Conservation (phyloP, 495 filamentous ascomycete genomes). For the Aspergillus wentii region DNA sequence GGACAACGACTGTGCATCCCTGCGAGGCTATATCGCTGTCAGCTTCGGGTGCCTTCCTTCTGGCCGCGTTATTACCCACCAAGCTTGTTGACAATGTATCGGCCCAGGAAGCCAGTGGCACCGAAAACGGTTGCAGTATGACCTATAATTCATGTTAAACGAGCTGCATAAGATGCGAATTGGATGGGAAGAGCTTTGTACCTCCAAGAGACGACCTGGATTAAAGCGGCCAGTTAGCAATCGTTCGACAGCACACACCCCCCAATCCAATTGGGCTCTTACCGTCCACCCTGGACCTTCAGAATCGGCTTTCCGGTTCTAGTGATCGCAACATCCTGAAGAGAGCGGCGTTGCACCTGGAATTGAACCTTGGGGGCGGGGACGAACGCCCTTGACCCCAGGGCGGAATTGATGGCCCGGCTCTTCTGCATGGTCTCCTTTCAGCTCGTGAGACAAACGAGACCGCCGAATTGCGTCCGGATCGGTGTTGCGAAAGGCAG, state of each 20-base stretch:
- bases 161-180: conserved; percentile 12
- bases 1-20: conserved; percentile 90
- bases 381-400: conserved; percentile 38
- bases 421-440: conserved; percentile 50
- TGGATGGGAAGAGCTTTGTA: conserved; percentile 37
- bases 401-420: conserved; percentile 40
- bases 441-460: conserved; percentile 20
- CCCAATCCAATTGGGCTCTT: conserved; percentile 29
- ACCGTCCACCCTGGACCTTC: conserved; percentile 80
- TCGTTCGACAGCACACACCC: background rate
- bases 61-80: conserved; percentile 49
- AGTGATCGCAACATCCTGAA: conserved; percentile 80
- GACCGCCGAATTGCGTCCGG: conserved; percentile 22
- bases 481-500: conserved; percentile 4
- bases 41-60: conserved; percentile 19
- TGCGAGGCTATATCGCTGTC: conserved; percentile 59
- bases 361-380: conserved; percentile 38
- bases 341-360: conserved; percentile 45
- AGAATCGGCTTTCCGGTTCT: conserved; percentile 84
- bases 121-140: conserved; percentile 98
- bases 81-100: conserved; percentile 95
- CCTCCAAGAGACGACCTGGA: conserved; percentile 78
- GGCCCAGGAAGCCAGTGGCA: conserved; percentile 90
- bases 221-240: conserved; percentile 18
- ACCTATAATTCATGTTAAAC: conserved; percentile 48